A percentile compares a stretch with the other conserved stretches of the same genome.
These are phyloP conservation scores for Aspergillus steynii DNA, from an alignment of 495 filamentous ascomycete genomes.

Conservation along the genomic window DNA sequence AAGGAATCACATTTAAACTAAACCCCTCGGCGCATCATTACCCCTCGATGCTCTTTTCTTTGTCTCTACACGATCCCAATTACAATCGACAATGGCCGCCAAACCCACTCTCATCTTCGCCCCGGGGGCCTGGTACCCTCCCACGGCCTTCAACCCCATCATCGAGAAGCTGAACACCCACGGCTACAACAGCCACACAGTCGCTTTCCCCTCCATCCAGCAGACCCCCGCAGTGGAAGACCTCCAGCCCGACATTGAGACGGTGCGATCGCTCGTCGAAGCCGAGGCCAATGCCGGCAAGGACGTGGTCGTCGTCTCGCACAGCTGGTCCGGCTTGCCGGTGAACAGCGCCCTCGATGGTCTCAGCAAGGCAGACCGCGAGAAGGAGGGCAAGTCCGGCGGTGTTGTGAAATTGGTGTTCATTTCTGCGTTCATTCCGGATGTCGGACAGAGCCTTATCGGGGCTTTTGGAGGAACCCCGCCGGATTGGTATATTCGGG, in stretches of 20 bases:
- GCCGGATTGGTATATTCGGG: slow-evolving; percentile 36
- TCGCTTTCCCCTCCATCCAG: slow-evolving; percentile 37
- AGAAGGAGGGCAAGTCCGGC: slow-evolving; percentile 31
- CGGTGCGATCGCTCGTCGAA: slow-evolving; percentile 29
- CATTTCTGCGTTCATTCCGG: slow-evolving; percentile 43
- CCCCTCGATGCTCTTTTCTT: not conserved
- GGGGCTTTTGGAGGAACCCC: slow-evolving; percentile 34
- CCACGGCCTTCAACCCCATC: slow-evolving; percentile 32
- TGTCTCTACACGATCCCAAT: not conserved
- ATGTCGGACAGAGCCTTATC: slow-evolving; percentile 38
- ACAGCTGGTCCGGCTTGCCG: slow-evolving; percentile 54
- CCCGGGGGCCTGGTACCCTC: slow-evolving; percentile 40
- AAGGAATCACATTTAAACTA: not conserved
- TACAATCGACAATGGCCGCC: not conserved
- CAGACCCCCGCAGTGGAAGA: slow-evolving; percentile 25
- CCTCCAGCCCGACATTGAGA: slow-evolving; percentile 32
- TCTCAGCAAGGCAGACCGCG: slow-evolving; percentile 39
- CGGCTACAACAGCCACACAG: slow-evolving; percentile 25
- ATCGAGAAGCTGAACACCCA: slow-evolving; percentile 22
- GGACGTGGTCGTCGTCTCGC: slow-evolving; percentile 39
- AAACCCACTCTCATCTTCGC: slow-evolving; percentile 38
- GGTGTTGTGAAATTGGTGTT: slow-evolving; percentile 49
- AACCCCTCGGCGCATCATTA: not conserved
- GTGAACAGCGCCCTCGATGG: slow-evolving; percentile 50
- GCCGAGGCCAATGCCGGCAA: slow-evolving; percentile 27